Base-by-base conservation (phyloP, 768 basidiomycete genomes). In the Candolleomyces aberdarensis region DNA sequence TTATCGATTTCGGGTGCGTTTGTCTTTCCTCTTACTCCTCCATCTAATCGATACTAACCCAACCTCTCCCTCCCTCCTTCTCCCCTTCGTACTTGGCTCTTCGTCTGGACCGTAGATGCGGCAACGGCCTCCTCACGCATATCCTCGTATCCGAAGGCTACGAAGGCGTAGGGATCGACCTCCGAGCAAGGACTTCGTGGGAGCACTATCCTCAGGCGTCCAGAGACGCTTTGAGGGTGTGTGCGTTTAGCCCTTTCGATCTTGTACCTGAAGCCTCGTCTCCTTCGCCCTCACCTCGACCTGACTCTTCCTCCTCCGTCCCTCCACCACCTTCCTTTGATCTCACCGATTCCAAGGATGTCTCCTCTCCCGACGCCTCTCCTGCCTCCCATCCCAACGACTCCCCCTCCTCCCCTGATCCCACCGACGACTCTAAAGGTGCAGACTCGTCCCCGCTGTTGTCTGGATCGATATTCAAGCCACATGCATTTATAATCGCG, bases 61-160 rank as follows among this genome's bases (percentile, higher is more conserved):
- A 36, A 36, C 36, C 36, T 36, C 36, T 3, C 29, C 5, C 2
- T 20, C 17, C 9, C 14, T 41, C 13, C 26, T 26, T 26, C 26
- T 26, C 26, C 26, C 26, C 26, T 26, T 26, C 26, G 26, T 26
- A 26, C 26, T 26, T 26, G 26, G 26, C 26, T 26, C 26, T 26
- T 26, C 26, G 26, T 26, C 26, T 26, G 26, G 26, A 26, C 3
- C 26, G 46, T 63, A 95, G 93, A 20, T 94, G 94, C 68, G 96
- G 96, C 0, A 98, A 98, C 65, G 96, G 94, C 1, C 81, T 98
- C 3, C 80, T 98, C 32, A 92, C 92, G 0, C 94, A 97, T 67
- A 94, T 97, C 48, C 83, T 97, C 2, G 71, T 80, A 19, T 75
- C 85, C 5, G 94, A 96, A 76, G 96, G 96, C 0, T 98, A 96